Evolutionary conservation across 1,139 yeast genomes (phyloP), one percentile per base, ranked within the genome.

Genomic region (Ashbya aceris): DNA sequence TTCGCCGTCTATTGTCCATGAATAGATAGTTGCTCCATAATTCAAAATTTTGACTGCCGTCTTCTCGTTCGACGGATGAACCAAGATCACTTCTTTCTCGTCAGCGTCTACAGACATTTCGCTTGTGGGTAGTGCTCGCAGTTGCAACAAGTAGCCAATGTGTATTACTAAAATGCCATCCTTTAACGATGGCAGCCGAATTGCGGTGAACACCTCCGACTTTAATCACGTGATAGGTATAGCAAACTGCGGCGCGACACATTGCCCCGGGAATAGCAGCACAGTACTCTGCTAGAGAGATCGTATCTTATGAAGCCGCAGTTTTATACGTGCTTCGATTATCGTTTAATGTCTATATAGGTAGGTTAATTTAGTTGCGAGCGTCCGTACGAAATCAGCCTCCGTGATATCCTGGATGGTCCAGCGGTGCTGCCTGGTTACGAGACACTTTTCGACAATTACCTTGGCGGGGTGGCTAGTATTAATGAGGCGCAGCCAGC

Each of bases 1-100:
- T 40, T 67, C 63, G 27, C 83, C 86, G 29, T 74, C 66, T 36
- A 78, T 59, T 45, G 70, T 74, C 97, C 97, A 91, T 1, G 95
- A 84, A 30, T 76, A 65, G 7, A 87, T 78, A 20, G 91, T 85
- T 42, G 97, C 98, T 34, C 98, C 98, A 54, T 75, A 84, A 52
- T 83, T 81, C 45, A 89, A 74, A 46, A 91, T 73, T 40, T 77
- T 73, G 13, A 77, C 87, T 13, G 67, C 60, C 29, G 93, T 74
- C 38, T 65, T 55, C 8, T 74, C 63, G 53, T 76, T 70, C 2
- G 61, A 55, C 29, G 83, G 81, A 49, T 71, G 78, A 6, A 79
- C 70, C 34, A 87, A 53, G 4, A 77, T 66, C 28, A 86, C 91
- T 46, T 71, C 73, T 44, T 73, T 74, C 33, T 73, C 83, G 34